These are phyloP conservation scores for Henningerozyma blattae DNA, from an alignment of 805 yeast species.

Conservation along the genomic window DNA sequence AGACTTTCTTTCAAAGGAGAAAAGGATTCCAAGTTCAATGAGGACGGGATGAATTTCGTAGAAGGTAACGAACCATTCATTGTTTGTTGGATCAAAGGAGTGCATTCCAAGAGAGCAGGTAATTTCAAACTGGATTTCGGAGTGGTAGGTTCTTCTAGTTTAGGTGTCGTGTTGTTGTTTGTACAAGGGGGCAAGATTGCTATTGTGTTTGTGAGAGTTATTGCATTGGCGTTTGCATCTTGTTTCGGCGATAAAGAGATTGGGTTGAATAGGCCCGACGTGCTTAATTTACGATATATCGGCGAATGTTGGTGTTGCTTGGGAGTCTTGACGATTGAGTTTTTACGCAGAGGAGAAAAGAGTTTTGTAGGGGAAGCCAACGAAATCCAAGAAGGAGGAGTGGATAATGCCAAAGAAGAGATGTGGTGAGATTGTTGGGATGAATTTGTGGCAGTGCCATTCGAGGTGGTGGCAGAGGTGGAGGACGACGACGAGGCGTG, in stretches of 20 bases:
- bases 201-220: conserved; percentile 1
- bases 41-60: conserved; percentile 8
- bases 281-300: too few relatives aligned
- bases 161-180: background rate
- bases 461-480: too few relatives aligned
- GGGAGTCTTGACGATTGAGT: too few relatives aligned
- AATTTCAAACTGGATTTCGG: conserved; percentile 9
- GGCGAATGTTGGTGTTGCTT: too few relatives aligned
- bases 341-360: too few relatives aligned
- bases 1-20: background rate
- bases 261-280: too few relatives aligned
- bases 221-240: background rate
- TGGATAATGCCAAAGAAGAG: too few relatives aligned
- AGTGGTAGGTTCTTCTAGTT: conserved; percentile 7
- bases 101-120: conserved; percentile 16
- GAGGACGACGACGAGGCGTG: too few relatives aligned
- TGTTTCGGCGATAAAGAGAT: conserved; percentile 8
- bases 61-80: conserved; percentile 20
- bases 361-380: conserved; percentile 18
- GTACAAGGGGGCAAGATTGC: background rate
- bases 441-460: too few relatives aligned
- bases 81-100: conserved; percentile 24
- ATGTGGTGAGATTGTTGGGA: too few relatives aligned
- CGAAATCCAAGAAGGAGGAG: conserved; percentile 21
- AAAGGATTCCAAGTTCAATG: conserved; percentile 4